phyloP scores from a whole-genome alignment of 306 rosid species.

The Cucurbita moschata region DNA sequence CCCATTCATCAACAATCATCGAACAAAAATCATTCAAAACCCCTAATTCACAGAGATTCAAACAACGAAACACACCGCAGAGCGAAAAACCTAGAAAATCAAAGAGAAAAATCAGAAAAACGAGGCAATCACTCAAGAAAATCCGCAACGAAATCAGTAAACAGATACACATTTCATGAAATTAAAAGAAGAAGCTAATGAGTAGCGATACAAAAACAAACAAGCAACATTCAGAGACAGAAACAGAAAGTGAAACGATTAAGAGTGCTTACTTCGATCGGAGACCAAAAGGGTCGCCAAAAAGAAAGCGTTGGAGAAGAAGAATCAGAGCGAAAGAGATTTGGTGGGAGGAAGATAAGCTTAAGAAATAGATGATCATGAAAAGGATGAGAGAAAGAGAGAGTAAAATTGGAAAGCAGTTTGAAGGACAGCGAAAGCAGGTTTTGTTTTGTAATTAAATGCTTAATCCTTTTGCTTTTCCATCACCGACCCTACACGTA shows the following conservation, averaged over 20 bases:
- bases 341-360: conserved; percentile 2
- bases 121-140: not conserved
- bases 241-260: not conserved
- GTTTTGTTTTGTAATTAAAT: not conserved
- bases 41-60: not conserved
- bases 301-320: not conserved
- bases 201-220: not conserved
- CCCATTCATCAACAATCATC: not conserved
- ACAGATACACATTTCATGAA: not conserved
- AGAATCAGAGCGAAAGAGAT: conserved; percentile 1
- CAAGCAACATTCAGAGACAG: not conserved
- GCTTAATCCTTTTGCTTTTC: not conserved
- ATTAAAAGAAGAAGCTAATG: not conserved
- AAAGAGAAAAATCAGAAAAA: not conserved
- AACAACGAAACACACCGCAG: not conserved
- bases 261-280: not conserved
- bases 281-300: not conserved
- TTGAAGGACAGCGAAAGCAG: not conserved
- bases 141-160: not conserved
- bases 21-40: not conserved
- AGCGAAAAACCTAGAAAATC: not conserved
- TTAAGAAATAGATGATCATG: not conserved
- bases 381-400: not conserved
- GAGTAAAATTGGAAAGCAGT: not conserved
- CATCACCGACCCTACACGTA: not conserved